Conservation (phyloP, 345 rosid genomes). For the Syzygium aqueum region DNA sequence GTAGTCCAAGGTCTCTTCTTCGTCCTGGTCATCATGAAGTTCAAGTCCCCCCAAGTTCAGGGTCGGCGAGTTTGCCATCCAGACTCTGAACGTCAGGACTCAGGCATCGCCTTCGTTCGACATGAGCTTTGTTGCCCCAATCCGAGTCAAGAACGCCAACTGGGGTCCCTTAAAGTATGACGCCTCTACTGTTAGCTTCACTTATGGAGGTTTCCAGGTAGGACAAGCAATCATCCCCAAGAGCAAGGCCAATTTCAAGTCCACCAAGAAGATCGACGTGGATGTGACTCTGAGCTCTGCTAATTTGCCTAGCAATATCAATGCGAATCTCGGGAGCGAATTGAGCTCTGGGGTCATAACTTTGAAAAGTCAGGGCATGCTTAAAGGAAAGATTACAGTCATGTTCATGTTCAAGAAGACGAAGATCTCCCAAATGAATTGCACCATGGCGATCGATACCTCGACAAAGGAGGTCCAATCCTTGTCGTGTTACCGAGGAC, state of each 20-base stretch:
- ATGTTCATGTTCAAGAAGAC: constrained; percentile 5
- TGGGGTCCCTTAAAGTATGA: constrained; percentile 13
- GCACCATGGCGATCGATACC: constrained; percentile 4
- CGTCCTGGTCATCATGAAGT: constrained; percentile 3
- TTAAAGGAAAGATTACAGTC: constrained; percentile 5
- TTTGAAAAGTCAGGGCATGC: not conserved
- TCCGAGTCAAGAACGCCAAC: constrained; percentile 13
- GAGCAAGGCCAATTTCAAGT: constrained; percentile 7
- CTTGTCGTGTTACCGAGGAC: not conserved
- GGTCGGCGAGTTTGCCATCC: not conserved
- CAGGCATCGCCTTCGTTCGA: constrained; percentile 1
- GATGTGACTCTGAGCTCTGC: constrained; percentile 2
- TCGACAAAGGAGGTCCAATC: not conserved
- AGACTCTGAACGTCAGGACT: not conserved
- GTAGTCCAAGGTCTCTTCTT: constrained; percentile 8
- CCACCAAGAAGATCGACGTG: constrained; percentile 1
- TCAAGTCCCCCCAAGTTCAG: constrained; percentile 18
- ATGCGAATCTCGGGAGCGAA: not conserved
- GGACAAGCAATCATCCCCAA: not conserved
- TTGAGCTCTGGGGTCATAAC: not conserved
- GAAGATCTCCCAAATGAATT: constrained; percentile 3
- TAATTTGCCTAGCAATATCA: not conserved
- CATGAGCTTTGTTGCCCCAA: not conserved
- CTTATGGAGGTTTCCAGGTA: constrained; percentile 3
- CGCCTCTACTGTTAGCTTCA: not conserved